Evolutionary conservation across 345 rosid species (phyloP).

Genomic region (Rhizophora apiculata): DNA sequence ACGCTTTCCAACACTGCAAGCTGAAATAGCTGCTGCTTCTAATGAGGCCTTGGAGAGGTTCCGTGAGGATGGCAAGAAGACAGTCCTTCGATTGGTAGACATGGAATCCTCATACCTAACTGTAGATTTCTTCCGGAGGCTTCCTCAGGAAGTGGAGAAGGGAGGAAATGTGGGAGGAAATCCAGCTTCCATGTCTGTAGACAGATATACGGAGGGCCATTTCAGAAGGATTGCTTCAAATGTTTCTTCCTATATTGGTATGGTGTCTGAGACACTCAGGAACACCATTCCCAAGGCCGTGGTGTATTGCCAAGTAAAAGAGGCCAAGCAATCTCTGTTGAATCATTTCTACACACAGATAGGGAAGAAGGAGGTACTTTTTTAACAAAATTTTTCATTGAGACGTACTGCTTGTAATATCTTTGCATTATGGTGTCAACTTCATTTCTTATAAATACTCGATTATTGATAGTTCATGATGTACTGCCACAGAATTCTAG

Average conservation of each 20-base stretch:
- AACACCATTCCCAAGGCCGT: slow-evolving; percentile 36
- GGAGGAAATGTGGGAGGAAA: slow-evolving; percentile 28
- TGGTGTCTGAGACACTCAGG: slow-evolving; percentile 39
- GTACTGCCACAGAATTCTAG: too few relatives aligned
- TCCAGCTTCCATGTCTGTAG: slow-evolving; percentile 20
- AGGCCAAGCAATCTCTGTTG: slow-evolving; percentile 35
- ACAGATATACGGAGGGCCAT: slow-evolving; percentile 35
- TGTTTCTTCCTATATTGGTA: slow-evolving; percentile 31
- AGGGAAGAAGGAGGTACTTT: slow-evolving; percentile 35
- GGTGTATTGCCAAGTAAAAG: slow-evolving; percentile 39
- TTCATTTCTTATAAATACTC: neutral
- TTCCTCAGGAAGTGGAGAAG: slow-evolving; percentile 40
- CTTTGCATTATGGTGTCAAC: neutral
- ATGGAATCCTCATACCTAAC: slow-evolving; percentile 42
- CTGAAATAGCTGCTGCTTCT: slow-evolving; percentile 35
- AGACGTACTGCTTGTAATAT: neutral
- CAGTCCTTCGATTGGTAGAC: slow-evolving; percentile 36
- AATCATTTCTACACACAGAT: slow-evolving; percentile 34
- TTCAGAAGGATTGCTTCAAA: slow-evolving; percentile 43
- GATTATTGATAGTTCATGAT: too few relatives aligned
- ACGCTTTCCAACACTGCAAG: slow-evolving; percentile 39
- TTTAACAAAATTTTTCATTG: too few relatives aligned
- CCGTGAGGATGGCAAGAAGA: slow-evolving; percentile 37
- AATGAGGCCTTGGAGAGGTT: slow-evolving; percentile 34
- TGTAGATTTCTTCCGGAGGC: slow-evolving; percentile 38